A percentile compares a stretch with the other conserved stretches of the same genome.
phyloP scores from a whole-genome alignment of 257 asterid species.

The Pogostemon cablin region DNA sequence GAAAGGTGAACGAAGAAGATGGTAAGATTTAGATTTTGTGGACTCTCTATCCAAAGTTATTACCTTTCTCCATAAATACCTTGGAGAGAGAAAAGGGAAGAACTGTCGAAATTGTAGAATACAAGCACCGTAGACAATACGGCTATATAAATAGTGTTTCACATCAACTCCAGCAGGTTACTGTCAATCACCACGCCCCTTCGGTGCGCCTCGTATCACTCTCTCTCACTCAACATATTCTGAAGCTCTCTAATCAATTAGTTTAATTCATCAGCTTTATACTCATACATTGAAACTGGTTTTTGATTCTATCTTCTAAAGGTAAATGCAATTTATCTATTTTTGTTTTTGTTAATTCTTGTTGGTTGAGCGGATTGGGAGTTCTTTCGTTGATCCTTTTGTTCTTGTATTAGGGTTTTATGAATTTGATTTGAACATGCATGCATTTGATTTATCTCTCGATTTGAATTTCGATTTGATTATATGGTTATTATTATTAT shows the following conservation, averaged over 20 bases:
- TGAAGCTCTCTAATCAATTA: slow-evolving; percentile 3
- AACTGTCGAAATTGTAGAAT: slow-evolving; percentile 19
- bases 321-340: slow-evolving; percentile 34
- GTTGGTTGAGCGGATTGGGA: slow-evolving; percentile 29
- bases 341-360: slow-evolving; percentile 7
- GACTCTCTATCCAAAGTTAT: too few species aligned
- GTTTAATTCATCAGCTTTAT: slow-evolving; percentile 17
- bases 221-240: slow-evolving; percentile 16
- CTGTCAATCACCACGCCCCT: slow-evolving; percentile 29
- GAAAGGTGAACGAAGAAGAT: too few species aligned
- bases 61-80: too few species aligned
- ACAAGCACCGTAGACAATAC: slow-evolving; percentile 29
- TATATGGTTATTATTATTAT: slow-evolving; percentile 3
- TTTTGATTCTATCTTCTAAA: slow-evolving; percentile 10
- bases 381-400: slow-evolving; percentile 6
- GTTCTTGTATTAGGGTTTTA: slow-evolving; percentile 35
- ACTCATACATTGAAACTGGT: slow-evolving; percentile 21
- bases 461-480: slow-evolving; percentile 15
- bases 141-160: slow-evolving; percentile 18
- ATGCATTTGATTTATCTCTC: slow-evolving; percentile 30
- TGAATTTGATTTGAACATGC: slow-evolving; percentile 32
- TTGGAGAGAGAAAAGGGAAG: not conserved
- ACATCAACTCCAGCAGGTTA: slow-evolving; percentile 30
- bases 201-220: slow-evolving; percentile 41
- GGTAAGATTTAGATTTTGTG: too few species aligned